Evolutionary conservation across 2,329 filamentous ascomycete genomes (phyloP).

Genomic region (Hypoxylon sp.): DNA sequence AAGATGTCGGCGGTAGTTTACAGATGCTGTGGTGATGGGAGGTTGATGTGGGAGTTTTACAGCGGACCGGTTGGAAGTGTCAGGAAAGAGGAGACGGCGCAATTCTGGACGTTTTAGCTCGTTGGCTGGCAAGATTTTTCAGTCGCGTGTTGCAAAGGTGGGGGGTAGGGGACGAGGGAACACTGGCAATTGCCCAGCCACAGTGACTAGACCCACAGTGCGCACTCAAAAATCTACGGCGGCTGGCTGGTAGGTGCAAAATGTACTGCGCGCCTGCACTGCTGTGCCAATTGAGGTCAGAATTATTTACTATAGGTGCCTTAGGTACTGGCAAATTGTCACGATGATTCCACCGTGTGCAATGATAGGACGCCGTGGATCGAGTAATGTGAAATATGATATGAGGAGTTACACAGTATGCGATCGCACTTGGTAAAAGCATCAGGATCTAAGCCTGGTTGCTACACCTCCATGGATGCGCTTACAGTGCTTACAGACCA

Average conservation of each 20-base stretch:
- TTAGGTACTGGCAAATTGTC: not conserved
- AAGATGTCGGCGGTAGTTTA: conserved; percentile 33
- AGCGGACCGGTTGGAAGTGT: conserved; percentile 21
- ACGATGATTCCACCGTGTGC: not conserved
- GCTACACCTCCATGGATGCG: not conserved
- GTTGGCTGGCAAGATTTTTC: conserved; percentile 41
- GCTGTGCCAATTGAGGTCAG: not conserved
- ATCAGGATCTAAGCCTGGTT: not conserved
- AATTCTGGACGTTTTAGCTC: conserved; percentile 30
- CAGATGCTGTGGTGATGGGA: conserved; percentile 16
- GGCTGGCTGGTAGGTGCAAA: not conserved
- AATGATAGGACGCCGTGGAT: not conserved
- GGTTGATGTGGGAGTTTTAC: conserved; percentile 29
- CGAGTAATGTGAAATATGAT: not conserved
- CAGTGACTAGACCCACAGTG: conserved; percentile 11
- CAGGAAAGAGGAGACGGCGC: conserved; percentile 34
- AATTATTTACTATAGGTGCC: conserved; percentile 1
- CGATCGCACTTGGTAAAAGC: not conserved
- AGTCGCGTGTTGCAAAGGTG: conserved; percentile 44
- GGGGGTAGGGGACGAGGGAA: conserved; percentile 18
- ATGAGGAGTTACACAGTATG: not conserved
- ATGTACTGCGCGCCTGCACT: conserved; percentile 4
- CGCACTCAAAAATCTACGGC: not conserved
- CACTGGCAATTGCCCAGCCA: conserved; percentile 29
- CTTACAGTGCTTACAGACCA: not conserved